These are phyloP conservation scores for Aristolochia fimbriata DNA, from an alignment of 164 flowering plant genomes.

Conservation along the genomic window DNA sequence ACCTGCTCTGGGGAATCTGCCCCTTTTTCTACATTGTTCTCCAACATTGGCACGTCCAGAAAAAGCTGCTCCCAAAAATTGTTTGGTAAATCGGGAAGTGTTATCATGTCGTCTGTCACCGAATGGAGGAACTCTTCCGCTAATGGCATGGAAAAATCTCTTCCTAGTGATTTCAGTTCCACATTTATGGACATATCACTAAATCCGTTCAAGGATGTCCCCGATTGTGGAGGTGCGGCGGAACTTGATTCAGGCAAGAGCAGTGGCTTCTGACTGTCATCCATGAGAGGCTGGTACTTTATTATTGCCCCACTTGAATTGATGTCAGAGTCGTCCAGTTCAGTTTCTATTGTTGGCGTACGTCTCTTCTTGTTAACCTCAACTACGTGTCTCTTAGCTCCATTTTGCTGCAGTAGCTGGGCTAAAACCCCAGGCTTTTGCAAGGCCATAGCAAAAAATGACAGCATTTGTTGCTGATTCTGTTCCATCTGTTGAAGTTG, in stretches of 20 bases:
- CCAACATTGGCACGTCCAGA: not conserved
- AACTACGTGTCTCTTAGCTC: constrained; percentile 38
- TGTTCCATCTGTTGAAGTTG: constrained; percentile 47
- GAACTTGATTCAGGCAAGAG: not conserved
- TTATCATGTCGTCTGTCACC: not conserved
- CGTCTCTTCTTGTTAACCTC: constrained; percentile 46
- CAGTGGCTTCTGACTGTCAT: constrained; percentile 6
- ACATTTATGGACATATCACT: not conserved
- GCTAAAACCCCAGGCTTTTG: constrained; percentile 52
- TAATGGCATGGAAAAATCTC: constrained; percentile 2
- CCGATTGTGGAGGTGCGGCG: not conserved
- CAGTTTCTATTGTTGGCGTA: constrained; percentile 4
- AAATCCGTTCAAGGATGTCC: not conserved
- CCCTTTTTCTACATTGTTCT: constrained; percentile 4
- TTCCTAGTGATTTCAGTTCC: constrained; percentile 5
- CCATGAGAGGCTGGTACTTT: constrained; percentile 4
- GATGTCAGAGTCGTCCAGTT: not conserved
- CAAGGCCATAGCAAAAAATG: constrained; percentile 66
- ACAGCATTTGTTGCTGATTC: constrained; percentile 70
- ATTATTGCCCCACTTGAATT: constrained; percentile 3
- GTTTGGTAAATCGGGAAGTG: constrained; percentile 2
- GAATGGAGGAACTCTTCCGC: not conserved
- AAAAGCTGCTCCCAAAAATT: constrained; percentile 9
- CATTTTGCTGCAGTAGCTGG: constrained; percentile 47
- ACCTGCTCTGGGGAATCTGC: not conserved